Conservation (phyloP, 495 filamentous ascomycete genomes). For the Cladorrhinum samala region DNA sequence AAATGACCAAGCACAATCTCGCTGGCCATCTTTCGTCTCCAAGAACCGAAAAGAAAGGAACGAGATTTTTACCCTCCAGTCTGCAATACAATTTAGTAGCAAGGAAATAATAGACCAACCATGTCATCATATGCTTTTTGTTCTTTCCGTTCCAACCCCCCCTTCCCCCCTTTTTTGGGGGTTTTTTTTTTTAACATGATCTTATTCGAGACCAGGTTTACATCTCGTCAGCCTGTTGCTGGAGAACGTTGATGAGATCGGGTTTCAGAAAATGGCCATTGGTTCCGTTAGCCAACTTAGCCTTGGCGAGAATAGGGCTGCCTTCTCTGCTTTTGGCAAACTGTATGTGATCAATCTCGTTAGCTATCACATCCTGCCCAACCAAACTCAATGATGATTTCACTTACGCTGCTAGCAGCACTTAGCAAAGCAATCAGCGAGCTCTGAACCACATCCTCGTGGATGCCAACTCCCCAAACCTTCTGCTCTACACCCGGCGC, state of each 20-base stretch:
- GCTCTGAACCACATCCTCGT: constrained; percentile 90
- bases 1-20: no score
- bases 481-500: constrained; percentile 59
- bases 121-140: background rate
- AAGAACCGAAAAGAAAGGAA: background rate
- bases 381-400: background rate
- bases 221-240: constrained; percentile 41
- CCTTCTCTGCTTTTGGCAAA: constrained; percentile 51
- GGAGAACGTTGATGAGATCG: constrained; percentile 35
- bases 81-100: background rate
- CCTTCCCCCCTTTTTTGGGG: no score
- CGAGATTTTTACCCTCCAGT: background rate
- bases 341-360: constrained; percentile 30
- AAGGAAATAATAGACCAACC: background rate
- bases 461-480: constrained; percentile 95
- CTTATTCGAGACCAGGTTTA: constrained; percentile 33
- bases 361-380: constrained; percentile 7
- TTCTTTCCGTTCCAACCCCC: no score
- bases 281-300: constrained; percentile 21
- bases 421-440: constrained; percentile 82
- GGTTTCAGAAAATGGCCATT: constrained; percentile 26
- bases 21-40: background rate
- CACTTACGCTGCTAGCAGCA: constrained; percentile 81
- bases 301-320: constrained; percentile 48
- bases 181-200: no score